A percentile compares a stretch with the other conserved stretches of the same genome.
phyloP scores from a whole-genome alignment of 2,329 filamentous ascomycete species.

The Chrysoporthe cubensis region DNA sequence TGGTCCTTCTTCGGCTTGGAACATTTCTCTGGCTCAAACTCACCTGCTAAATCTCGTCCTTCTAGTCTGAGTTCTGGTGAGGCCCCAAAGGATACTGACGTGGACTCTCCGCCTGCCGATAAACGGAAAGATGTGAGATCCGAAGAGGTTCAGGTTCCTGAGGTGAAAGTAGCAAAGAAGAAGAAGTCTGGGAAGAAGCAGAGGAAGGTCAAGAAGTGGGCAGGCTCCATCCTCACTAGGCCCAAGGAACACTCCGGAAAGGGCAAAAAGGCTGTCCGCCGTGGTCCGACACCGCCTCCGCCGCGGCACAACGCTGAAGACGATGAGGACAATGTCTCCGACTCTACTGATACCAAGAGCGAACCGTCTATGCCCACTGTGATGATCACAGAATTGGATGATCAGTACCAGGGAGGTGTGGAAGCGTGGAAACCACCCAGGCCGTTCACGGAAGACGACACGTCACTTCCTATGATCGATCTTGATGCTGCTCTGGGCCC shows the following conservation, averaged over 20 bases:
- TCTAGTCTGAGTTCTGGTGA: constrained; percentile 53
- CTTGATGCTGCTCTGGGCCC: constrained; percentile 91
- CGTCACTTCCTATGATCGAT: constrained; percentile 83
- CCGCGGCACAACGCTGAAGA: constrained; percentile 36
- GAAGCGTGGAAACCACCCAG: constrained; percentile 44
- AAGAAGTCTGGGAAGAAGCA: constrained; percentile 45
- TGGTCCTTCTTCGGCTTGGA: constrained; percentile 69
- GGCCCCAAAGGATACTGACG: constrained; percentile 35
- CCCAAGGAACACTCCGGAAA: constrained; percentile 53
- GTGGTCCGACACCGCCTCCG: constrained; percentile 54
- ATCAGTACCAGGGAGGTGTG: constrained; percentile 33
- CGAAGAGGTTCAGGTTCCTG: constrained; percentile 29
- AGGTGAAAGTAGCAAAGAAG: constrained; percentile 36
- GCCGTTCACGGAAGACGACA: constrained; percentile 59
- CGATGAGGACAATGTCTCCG: constrained; percentile 37
- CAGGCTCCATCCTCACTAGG: constrained; percentile 69
- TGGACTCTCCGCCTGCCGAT: constrained; percentile 39
- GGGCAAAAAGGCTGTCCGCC: constrained; percentile 47
- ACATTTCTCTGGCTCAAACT: constrained; percentile 49
- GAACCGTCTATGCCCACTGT: constrained; percentile 44
- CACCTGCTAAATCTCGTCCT: constrained; percentile 52
- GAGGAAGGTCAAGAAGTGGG: constrained; percentile 78
- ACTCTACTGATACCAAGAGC: constrained; percentile 34
- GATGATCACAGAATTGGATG: constrained; percentile 46
- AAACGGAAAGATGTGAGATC: constrained; percentile 40